Evolutionary conservation across 2,329 filamentous ascomycete genomes (phyloP).

Genomic region (Pestalotiopsis sp.): DNA sequence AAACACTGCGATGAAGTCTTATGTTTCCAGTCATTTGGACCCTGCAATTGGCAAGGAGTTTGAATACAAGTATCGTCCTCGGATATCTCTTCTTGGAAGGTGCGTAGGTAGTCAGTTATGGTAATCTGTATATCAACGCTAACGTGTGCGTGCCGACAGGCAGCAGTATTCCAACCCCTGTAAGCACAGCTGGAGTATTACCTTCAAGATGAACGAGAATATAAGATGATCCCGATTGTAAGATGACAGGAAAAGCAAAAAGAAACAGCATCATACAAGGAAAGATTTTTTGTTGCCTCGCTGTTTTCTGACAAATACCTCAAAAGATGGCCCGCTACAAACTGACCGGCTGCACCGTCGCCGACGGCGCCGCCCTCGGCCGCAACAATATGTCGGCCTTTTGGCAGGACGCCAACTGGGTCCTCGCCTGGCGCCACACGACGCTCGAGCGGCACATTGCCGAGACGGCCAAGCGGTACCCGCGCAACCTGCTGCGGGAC

Average conservation of each 20-base stretch:
- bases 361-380: conserved; percentile 21
- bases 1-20: too few species aligned
- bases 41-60: too few species aligned
- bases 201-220: too few species aligned
- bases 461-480: conserved; percentile 20
- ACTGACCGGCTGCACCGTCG: conserved; percentile 15
- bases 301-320: background rate
- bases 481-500: conserved; percentile 11
- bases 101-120: background rate
- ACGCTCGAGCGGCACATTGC: conserved; percentile 23
- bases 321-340: background rate
- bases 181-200: too few species aligned
- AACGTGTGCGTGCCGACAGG: background rate
- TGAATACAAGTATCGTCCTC: background rate
- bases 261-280: too few species aligned
- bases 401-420: conserved; percentile 21
- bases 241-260: too few species aligned
- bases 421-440: conserved; percentile 22
- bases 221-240: too few species aligned
- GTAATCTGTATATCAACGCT: background rate
- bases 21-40: too few species aligned
- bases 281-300: background rate
- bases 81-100: background rate
- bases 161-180: background rate
- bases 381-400: conserved; percentile 23